phyloP scores from a whole-genome alignment of 2,329 filamentous ascomycete genomes.

The Cryphonectria parasitica region DNA sequence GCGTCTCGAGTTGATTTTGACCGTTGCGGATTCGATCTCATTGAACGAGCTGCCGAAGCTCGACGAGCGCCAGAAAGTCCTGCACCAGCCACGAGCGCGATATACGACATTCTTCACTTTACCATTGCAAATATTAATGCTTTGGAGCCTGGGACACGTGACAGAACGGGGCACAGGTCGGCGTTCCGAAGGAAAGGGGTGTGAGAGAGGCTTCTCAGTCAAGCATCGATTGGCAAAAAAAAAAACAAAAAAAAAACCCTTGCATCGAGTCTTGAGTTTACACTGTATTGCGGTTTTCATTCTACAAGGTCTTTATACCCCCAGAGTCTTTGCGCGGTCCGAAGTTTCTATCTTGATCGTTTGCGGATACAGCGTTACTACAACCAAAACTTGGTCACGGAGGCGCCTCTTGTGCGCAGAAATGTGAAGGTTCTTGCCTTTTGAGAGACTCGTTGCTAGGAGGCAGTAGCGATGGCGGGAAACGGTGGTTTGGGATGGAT shows the following conservation, averaged over 20 bases:
- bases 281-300: slow-evolving; percentile 15
- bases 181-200: slow-evolving; percentile 22
- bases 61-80: neutral
- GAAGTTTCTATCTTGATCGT: neutral
- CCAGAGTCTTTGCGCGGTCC: slow-evolving; percentile 18
- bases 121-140: slow-evolving; percentile 5
- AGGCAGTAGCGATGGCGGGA: neutral
- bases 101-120: neutral
- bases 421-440: neutral
- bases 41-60: neutral
- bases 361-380: neutral
- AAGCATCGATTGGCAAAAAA: slow-evolving; percentile 20
- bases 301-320: slow-evolving; percentile 28
- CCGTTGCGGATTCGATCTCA: neutral
- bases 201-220: neutral
- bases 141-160: neutral
- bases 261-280: slow-evolving; percentile 16
- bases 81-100: neutral
- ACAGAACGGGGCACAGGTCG: slow-evolving; percentile 9
- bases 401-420: neutral
- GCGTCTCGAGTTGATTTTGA: neutral
- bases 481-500: neutral
- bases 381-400: neutral
- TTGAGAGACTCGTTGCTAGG: neutral
- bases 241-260: neutral